Percentiles rank a stretch among this genome's conserved stretches.
These are phyloP conservation scores for Graphilbum sp. DNA, from an alignment of 2,329 filamentous ascomycete genomes.

Conservation along the genomic window DNA sequence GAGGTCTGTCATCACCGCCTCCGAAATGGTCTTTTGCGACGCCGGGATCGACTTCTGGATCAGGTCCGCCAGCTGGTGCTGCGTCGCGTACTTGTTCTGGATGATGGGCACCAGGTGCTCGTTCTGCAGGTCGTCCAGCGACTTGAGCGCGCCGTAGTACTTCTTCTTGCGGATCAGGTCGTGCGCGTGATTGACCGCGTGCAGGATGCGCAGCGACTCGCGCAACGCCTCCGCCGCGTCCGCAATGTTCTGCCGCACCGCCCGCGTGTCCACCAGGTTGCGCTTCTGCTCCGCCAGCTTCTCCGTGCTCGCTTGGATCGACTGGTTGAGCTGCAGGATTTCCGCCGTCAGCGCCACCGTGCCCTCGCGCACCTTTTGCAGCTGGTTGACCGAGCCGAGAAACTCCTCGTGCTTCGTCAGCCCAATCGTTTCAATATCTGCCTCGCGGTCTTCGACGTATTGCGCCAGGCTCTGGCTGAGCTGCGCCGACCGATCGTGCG, in stretches of 20 bases:
- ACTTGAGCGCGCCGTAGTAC: slow-evolving; percentile 87
- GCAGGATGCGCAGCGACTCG: slow-evolving; percentile 80
- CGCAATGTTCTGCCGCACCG: slow-evolving; percentile 87
- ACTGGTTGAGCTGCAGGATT: slow-evolving; percentile 83
- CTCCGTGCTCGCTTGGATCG: slow-evolving; percentile 88
- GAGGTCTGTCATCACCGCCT: slow-evolving; percentile 90
- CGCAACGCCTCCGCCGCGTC: slow-evolving; percentile 79
- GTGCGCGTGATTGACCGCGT: slow-evolving; percentile 86
- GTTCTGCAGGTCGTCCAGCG: slow-evolving; percentile 88
- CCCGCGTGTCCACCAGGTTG: slow-evolving; percentile 78
- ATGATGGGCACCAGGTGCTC: slow-evolving; percentile 65
- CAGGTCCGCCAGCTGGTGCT: slow-evolving; percentile 87
- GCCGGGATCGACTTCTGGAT: slow-evolving; percentile 92
- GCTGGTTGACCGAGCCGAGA: slow-evolving; percentile 78
- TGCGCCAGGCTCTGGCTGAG: slow-evolving; percentile 64
- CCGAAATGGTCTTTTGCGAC: slow-evolving; percentile 82
- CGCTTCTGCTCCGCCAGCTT: slow-evolving; percentile 90
- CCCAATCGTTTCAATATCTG: slow-evolving; percentile 86
- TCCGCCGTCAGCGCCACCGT: slow-evolving; percentile 79
- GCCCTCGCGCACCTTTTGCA: slow-evolving; percentile 82
- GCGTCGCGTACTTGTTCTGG: slow-evolving; percentile 73
- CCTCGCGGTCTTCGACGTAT: slow-evolving; percentile 74
- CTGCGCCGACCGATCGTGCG: slow-evolving; percentile 53
- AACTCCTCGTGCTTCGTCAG: slow-evolving; percentile 96
- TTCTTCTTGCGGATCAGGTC: slow-evolving; percentile 84